A percentile compares a stretch with the other conserved stretches of the same genome.
phyloP scores from a whole-genome alignment of 139 green algal species.

The Chlamydomonas incerta region DNA sequence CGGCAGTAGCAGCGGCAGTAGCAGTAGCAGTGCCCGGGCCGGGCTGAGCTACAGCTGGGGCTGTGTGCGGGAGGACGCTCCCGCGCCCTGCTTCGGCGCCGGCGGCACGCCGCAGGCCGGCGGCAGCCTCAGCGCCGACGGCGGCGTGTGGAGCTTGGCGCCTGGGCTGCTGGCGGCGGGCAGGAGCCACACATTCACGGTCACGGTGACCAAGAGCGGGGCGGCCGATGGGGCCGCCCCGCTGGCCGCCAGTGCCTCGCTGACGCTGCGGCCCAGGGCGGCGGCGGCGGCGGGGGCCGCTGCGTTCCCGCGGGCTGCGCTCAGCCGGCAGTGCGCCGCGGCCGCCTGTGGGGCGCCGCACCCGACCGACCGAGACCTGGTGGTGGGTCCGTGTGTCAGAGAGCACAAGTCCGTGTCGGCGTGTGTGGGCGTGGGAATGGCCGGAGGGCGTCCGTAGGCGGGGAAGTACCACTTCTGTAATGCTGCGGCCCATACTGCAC shows the following conservation, averaged over 20 bases:
- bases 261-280: background rate
- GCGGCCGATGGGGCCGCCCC: background rate
- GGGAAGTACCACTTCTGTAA: no score
- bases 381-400: no score
- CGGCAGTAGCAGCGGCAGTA: no score
- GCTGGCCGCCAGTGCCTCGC: background rate
- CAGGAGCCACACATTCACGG: background rate
- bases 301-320: background rate
- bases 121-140: background rate
- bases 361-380: background rate
- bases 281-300: background rate
- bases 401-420: no score
- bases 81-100: background rate
- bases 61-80: background rate
- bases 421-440: no score
- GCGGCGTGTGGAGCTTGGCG: background rate
- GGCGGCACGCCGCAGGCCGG: background rate
- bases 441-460: no score
- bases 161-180: background rate
- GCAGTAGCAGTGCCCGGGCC: no score
- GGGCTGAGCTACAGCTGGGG: conserved; percentile 4
- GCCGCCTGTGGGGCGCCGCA: background rate
- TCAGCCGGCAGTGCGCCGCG: background rate
- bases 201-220: background rate
- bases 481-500: no score